Evolutionary conservation across 805 yeast genomes (phyloP).

Genomic region (Cyberlindnera galapagoensis): DNA sequence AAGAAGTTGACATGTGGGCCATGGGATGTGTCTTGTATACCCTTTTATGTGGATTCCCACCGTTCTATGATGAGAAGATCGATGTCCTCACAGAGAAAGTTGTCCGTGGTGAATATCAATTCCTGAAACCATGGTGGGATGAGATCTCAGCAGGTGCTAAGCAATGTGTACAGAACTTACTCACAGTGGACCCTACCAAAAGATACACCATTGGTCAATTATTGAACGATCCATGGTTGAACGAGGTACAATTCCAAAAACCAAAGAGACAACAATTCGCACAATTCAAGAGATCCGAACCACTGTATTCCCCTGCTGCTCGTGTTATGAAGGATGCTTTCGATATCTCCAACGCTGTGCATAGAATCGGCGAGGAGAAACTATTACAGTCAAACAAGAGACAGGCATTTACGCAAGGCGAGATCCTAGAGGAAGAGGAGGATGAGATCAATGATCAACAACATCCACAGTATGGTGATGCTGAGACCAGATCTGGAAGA

Average conservation of each 20-base stretch:
- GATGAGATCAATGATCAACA: slow-evolving; percentile 11
- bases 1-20: slow-evolving; percentile 70
- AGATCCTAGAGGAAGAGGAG: slow-evolving; percentile 23
- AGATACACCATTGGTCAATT: slow-evolving; percentile 66
- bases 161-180: slow-evolving; percentile 54
- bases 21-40: slow-evolving; percentile 67
- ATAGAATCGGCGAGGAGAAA: slow-evolving; percentile 38
- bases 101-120: slow-evolving; percentile 64
- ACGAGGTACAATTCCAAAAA: slow-evolving; percentile 18
- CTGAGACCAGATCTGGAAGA: slow-evolving; percentile 18
- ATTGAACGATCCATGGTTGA: slow-evolving; percentile 66
- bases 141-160: slow-evolving; percentile 70
- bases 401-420: not conserved
- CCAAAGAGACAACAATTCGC: slow-evolving; percentile 16
- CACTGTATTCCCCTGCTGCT: slow-evolving; percentile 61
- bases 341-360: slow-evolving; percentile 81
- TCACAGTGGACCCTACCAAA: slow-evolving; percentile 62
- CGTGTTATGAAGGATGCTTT: slow-evolving; percentile 81
- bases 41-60: slow-evolving; percentile 67
- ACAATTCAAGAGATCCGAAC: slow-evolving; percentile 22
- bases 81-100: slow-evolving; percentile 65
- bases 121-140: slow-evolving; percentile 84
- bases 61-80: slow-evolving; percentile 62
- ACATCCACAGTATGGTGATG: slow-evolving; percentile 10
- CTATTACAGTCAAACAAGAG: slow-evolving; percentile 9